A percentile compares a stretch with the other conserved stretches of the same genome.
Evolutionary conservation across 2,329 filamentous ascomycete genomes (phyloP).

Genomic region (Colletotrichum salicis): DNA sequence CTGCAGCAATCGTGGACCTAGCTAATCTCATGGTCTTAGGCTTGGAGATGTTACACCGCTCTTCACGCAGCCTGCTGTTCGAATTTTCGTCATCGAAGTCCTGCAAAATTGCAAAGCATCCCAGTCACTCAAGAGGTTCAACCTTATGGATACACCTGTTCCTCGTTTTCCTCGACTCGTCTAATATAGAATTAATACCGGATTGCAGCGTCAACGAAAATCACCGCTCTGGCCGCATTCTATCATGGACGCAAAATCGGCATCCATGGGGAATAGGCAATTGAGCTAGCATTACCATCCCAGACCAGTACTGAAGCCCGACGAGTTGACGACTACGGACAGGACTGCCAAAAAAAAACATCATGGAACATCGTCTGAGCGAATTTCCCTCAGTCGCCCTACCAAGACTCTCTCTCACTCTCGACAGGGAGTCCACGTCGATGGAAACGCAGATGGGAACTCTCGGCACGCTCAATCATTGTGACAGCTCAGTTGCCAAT

Average conservation of each 20-base stretch:
- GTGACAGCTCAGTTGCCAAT: slow-evolving; percentile 4
- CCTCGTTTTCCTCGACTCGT: neutral
- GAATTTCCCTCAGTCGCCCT: neutral
- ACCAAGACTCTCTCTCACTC: neutral
- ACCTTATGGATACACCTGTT: neutral
- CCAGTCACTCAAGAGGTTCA: neutral
- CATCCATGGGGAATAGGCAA: neutral
- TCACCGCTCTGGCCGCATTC: neutral
- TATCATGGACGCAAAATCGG: neutral
- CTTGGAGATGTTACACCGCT: slow-evolving; percentile 7
- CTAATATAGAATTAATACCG: neutral
- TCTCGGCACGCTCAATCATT: neutral
- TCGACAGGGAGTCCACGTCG: slow-evolving; percentile 12
- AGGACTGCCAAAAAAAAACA: neutral
- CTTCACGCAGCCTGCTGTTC: neutral
- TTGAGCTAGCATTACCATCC: neutral
- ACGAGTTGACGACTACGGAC: neutral
- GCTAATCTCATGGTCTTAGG: neutral
- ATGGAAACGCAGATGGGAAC: neutral
- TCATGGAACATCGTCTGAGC: slow-evolving; percentile 1
- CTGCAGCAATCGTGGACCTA: neutral
- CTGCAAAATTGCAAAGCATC: neutral
- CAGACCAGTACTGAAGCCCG: neutral
- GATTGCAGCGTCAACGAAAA: neutral
- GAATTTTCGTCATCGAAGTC: neutral